Percentiles rank a stretch among this genome's conserved stretches.
phyloP scores from a whole-genome alignment of 2,329 filamentous ascomycete species.

The Alternaria triticina region DNA sequence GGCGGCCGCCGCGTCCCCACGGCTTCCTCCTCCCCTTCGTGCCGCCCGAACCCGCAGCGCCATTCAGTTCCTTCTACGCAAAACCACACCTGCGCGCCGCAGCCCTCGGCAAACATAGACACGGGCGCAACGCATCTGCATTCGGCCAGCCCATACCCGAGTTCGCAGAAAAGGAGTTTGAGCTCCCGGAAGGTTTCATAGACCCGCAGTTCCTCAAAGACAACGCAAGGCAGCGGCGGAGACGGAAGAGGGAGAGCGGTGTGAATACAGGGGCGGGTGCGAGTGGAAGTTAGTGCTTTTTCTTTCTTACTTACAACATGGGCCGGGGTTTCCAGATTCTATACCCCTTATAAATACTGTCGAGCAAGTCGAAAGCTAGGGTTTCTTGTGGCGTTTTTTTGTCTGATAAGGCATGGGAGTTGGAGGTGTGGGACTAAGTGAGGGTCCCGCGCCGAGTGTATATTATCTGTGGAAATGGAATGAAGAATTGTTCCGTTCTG shows the following conservation, averaged over 20 bases:
- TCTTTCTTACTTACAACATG: background rate
- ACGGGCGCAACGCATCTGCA: constrained; percentile 73
- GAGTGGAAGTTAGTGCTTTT: background rate
- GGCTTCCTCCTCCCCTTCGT: constrained; percentile 37
- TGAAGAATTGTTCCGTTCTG: background rate
- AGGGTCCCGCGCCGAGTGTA: background rate
- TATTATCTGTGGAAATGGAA: background rate
- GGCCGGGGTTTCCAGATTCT: background rate
- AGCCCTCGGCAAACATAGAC: constrained; percentile 74
- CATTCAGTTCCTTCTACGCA: constrained; percentile 86
- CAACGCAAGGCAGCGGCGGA: constrained; percentile 68
- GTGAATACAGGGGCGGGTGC: background rate
- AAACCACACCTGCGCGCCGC: constrained; percentile 81
- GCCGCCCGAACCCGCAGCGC: constrained; percentile 55
- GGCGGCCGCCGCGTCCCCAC: constrained; percentile 41
- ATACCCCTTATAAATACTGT: background rate
- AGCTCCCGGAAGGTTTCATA: constrained; percentile 70
- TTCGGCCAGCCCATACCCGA: constrained; percentile 86
- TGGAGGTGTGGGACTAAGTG: background rate
- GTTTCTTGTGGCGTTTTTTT: background rate
- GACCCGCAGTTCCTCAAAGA: constrained; percentile 58
- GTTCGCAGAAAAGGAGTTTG: constrained; percentile 72
- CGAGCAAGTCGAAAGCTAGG: background rate
- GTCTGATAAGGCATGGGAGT: background rate
- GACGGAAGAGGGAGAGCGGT: constrained; percentile 61